Conservation (phyloP, 2,329 filamentous ascomycete species). For the Xylariaceae sp. region DNA sequence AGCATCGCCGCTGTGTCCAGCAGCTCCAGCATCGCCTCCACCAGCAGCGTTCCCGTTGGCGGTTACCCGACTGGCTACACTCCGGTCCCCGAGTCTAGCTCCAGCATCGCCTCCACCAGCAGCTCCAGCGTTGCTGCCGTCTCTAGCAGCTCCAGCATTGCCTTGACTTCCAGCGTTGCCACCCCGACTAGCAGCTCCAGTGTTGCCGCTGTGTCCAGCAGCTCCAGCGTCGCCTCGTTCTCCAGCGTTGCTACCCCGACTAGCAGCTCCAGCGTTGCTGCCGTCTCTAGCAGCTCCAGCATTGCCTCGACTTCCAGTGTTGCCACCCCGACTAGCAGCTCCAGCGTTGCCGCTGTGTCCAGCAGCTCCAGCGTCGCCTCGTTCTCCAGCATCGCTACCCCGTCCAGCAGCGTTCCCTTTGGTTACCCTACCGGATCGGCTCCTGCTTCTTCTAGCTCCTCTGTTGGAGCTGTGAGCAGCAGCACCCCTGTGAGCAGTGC, state of each 20-base stretch:
- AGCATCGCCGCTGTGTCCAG: background rate
- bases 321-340: background rate
- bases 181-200: background rate
- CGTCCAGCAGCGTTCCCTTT: background rate
- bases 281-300: background rate
- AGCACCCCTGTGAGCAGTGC: background rate
- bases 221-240: background rate
- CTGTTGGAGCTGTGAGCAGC: background rate
- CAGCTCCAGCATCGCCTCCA: background rate
- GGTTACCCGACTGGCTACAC: background rate
- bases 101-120: background rate
- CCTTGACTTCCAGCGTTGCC: too few species aligned
- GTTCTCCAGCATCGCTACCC: background rate
- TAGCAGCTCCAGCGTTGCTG: background rate
- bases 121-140: background rate
- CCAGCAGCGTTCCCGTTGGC: conserved; percentile 1
- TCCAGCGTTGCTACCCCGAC: background rate
- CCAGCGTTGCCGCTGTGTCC: background rate
- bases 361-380: background rate
- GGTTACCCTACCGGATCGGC: background rate
- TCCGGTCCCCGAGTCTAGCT: background rate
- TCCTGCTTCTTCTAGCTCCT: background rate
- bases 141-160: background rate
- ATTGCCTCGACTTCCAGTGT: too few species aligned
- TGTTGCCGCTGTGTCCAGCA: background rate